Conservation (phyloP, 2,329 filamentous ascomycete species). For the Aspergillus sp. region DNA sequence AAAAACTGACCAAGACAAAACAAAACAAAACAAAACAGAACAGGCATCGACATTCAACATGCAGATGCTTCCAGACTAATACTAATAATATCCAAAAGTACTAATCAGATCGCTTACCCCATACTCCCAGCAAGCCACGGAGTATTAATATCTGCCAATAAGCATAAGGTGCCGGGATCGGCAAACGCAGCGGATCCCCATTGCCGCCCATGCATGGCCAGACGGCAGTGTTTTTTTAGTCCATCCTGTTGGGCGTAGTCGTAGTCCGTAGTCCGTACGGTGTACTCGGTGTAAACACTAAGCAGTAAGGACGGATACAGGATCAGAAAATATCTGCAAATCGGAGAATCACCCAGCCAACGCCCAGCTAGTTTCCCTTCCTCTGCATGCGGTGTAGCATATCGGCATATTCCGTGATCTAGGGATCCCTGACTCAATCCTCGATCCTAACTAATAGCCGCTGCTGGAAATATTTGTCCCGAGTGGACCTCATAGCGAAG, state of each 20-base stretch:
- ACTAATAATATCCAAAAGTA: background rate
- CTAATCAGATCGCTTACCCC: background rate
- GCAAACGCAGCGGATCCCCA: background rate
- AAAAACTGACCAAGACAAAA: background rate
- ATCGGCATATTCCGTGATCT: no score
- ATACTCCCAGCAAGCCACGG: background rate
- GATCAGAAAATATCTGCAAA: no score
- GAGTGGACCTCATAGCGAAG: no score
- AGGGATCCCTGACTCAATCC: background rate
- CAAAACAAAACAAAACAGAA: background rate
- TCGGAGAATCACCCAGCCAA: background rate
- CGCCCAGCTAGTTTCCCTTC: background rate
- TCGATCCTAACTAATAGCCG: background rate
- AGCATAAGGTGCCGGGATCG: background rate
- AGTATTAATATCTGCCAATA: background rate
- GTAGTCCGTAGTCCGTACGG: no score
- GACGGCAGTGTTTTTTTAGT: background rate
- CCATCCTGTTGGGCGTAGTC: no score
- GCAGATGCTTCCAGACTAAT: background rate
- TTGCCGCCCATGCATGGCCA: background rate
- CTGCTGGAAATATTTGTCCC: background rate
- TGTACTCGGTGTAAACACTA: no score
- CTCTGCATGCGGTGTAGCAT: background rate
- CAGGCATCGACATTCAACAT: background rate
- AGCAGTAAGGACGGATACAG: no score